phyloP scores from a whole-genome alignment of 768 basidiomycete genomes.

The Wakefieldia striispora region DNA sequence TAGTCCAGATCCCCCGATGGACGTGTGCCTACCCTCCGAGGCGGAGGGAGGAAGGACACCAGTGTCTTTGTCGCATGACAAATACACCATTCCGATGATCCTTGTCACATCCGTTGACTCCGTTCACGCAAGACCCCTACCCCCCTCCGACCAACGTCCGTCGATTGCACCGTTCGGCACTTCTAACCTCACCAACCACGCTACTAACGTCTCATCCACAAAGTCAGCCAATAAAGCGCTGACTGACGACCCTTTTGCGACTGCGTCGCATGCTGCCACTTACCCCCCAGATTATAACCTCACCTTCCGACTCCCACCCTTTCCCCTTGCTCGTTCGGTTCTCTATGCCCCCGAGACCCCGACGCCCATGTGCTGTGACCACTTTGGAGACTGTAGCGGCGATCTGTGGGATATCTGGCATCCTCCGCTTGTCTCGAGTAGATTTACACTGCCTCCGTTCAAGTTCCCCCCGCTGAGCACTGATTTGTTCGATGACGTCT shows the following conservation, averaged over 20 bases:
- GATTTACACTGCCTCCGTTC: constrained; percentile 24
- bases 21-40: neutral
- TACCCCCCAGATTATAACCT: neutral
- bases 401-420: constrained; percentile 28
- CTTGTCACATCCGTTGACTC: constrained; percentile 27
- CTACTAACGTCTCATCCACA: constrained; percentile 1
- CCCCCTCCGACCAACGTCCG: constrained; percentile 7
- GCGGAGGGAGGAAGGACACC: neutral
- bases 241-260: constrained; percentile 18
- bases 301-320: constrained; percentile 16
- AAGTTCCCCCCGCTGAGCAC: constrained; percentile 18
- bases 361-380: constrained; percentile 24
- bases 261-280: neutral
- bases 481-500: constrained; percentile 10
- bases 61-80: neutral
- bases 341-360: constrained; percentile 23
- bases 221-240: neutral
- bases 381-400: constrained; percentile 21
- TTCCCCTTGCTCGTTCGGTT: neutral
- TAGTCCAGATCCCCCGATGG: constrained; percentile 11
- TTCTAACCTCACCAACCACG: constrained; percentile 7
- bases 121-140: constrained; percentile 22
- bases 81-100: constrained; percentile 19
- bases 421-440: constrained; percentile 18
- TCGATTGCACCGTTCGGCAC: constrained; percentile 13